Percentiles rank a stretch among this genome's conserved stretches.
Conservation (phyloP, 257 asterid species). For the Ballota nigra region DNA sequence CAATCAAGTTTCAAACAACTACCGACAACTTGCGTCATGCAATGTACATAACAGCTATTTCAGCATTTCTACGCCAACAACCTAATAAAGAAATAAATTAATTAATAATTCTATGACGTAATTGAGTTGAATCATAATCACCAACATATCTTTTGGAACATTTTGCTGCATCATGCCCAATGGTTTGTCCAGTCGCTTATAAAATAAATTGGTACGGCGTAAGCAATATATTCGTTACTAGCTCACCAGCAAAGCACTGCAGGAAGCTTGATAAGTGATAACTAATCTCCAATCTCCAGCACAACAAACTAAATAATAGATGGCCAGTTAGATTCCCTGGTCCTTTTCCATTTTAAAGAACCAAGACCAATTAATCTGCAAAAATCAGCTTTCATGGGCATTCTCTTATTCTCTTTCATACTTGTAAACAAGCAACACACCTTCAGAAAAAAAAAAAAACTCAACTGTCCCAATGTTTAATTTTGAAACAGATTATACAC, state of each 20-base stretch:
- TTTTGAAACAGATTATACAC: background rate
- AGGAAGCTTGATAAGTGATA: slow-evolving; percentile 1
- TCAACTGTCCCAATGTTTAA: background rate
- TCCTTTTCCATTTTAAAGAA: background rate
- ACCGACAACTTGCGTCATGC: slow-evolving; percentile 10
- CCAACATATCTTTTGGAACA: background rate
- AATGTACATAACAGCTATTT: background rate
- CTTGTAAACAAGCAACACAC: background rate
- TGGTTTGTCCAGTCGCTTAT: slow-evolving; percentile 5
- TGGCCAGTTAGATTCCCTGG: slow-evolving; percentile 5
- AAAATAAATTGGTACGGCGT: background rate
- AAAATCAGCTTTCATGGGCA: slow-evolving; percentile 16
- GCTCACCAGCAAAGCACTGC: slow-evolving; percentile 13
- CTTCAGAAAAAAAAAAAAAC: slow-evolving; percentile 14
- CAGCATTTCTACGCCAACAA: slow-evolving; percentile 10
- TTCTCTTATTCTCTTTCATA: background rate
- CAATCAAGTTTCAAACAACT: slow-evolving; percentile 9
- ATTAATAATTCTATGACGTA: background rate
- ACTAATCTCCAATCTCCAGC: slow-evolving; percentile 15
- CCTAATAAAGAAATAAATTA: background rate
- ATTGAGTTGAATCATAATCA: slow-evolving; percentile 4
- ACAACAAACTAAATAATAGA: slow-evolving; percentile 1
- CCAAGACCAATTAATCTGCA: slow-evolving; percentile 17
- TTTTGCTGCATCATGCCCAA: background rate
- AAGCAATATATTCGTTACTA: background rate